Evolutionary conservation across 805 yeast genomes (phyloP).

Genomic region (Pichia gijzeniarum): DNA sequence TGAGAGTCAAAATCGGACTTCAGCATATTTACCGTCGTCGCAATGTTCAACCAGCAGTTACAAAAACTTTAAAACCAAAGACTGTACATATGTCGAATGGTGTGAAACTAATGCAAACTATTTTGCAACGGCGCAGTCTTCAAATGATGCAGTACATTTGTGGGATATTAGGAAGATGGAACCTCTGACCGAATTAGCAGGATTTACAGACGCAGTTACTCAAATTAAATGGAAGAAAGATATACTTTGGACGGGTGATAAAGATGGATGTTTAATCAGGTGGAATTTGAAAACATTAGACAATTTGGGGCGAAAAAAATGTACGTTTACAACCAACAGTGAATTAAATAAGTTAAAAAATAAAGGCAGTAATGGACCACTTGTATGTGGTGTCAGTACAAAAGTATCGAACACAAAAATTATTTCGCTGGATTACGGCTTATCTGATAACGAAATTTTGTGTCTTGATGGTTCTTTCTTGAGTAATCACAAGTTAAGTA

Average conservation of each 20-base stretch:
- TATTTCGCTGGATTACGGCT: conserved; percentile 36
- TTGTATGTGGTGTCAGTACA: neutral
- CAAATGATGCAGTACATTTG: conserved; percentile 45
- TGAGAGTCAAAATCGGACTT: conserved; percentile 23
- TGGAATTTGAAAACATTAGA: conserved; percentile 35
- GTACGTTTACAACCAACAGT: neutral
- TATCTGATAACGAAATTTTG: conserved; percentile 30
- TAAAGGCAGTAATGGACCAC: neutral
- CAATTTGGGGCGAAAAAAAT: neutral
- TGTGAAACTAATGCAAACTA: conserved; percentile 51
- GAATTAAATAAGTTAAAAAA: neutral
- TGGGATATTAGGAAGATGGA: conserved; percentile 69
- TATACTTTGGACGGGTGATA: conserved; percentile 48
- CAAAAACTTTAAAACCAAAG: conserved; percentile 7
- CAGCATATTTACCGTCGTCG: conserved; percentile 7
- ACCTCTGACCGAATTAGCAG: conserved; percentile 46
- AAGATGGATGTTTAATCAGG: conserved; percentile 60
- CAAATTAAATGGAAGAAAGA: conserved; percentile 51
- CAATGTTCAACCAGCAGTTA: neutral
- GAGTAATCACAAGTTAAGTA: conserved; percentile 39
- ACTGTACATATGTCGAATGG: conserved; percentile 53
- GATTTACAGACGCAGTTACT: conserved; percentile 51
- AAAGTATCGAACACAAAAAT: conserved; percentile 40
- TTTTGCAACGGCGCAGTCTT: conserved; percentile 54
- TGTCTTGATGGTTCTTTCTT: conserved; percentile 51